Percentiles rank a stretch among this genome's conserved stretches.
phyloP scores from a whole-genome alignment of 2,329 filamentous ascomycete genomes.

The Nigrograna mackinnonii region DNA sequence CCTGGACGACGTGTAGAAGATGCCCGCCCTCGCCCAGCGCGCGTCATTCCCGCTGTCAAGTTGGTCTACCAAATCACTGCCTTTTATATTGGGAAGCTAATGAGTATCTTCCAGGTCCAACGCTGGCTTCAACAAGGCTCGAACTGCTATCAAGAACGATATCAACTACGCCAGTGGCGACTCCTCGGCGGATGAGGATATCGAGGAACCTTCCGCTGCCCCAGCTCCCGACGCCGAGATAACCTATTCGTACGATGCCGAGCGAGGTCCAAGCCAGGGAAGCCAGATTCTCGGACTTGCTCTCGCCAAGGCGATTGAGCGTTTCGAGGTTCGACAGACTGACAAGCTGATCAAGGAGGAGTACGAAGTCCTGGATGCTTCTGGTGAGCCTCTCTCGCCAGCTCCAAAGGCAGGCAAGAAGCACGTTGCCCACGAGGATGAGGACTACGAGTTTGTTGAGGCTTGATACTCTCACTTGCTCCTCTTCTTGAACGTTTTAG shows the following conservation, averaged over 20 bases:
- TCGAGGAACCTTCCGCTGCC: conserved; percentile 48
- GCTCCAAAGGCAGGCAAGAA: conserved; percentile 29
- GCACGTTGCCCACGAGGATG: conserved; percentile 38
- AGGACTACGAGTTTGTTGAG: conserved; percentile 47
- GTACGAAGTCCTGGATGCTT: conserved; percentile 57
- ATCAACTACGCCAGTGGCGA: conserved; percentile 44
- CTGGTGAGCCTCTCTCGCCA: conserved; percentile 42
- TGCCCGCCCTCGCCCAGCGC: conserved; percentile 39
- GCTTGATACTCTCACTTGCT: conserved; percentile 16
- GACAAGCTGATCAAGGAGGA: conserved; percentile 64
- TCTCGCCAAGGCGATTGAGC: conserved; percentile 61
- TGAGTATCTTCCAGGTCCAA: conserved; percentile 23
- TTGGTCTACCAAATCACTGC: too few species aligned
- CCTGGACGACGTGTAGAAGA: conserved; percentile 41
- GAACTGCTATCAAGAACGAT: conserved; percentile 46
- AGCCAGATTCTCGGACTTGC: conserved; percentile 62
- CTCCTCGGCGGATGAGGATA: conserved; percentile 49
- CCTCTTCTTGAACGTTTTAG: conserved; percentile 7
- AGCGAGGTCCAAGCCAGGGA: conserved; percentile 54
- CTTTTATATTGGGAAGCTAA: too few species aligned
- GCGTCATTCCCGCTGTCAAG: conserved; percentile 31
- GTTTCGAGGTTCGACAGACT: conserved; percentile 63
- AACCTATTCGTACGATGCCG: conserved; percentile 59
- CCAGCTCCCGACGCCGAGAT: conserved; percentile 52
- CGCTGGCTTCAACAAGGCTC: conserved; percentile 35